phyloP scores from a whole-genome alignment of 257 asterid species.

The Lantana camara region DNA sequence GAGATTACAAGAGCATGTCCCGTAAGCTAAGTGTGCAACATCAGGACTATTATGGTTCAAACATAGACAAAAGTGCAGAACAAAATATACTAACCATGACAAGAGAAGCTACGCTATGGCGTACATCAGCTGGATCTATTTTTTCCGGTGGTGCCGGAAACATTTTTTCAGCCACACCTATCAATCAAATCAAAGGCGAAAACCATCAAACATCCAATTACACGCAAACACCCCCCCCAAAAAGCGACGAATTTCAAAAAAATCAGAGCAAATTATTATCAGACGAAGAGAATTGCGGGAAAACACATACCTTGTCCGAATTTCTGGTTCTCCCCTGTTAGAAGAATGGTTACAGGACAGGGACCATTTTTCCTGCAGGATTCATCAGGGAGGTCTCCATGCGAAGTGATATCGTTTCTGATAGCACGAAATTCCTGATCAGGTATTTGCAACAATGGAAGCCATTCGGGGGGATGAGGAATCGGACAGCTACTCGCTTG shows the following conservation, averaged over 20 bases:
- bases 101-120: constrained; percentile 56
- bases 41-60: too few species aligned
- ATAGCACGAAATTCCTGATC: constrained; percentile 71
- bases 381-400: constrained; percentile 64
- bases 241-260: not conserved
- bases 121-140: constrained; percentile 55
- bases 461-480: constrained; percentile 86
- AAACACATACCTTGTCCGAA: constrained; percentile 59
- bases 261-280: not conserved
- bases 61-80: constrained; percentile 4
- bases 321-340: constrained; percentile 78
- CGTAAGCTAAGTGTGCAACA: too few species aligned
- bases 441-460: constrained; percentile 80
- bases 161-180: constrained; percentile 70
- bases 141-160: constrained; percentile 42
- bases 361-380: constrained; percentile 78
- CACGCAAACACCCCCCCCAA: too few species aligned
- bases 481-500: constrained; percentile 71
- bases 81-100: constrained; percentile 63
- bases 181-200: constrained; percentile 26
- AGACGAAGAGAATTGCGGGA: constrained; percentile 25
- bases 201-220: constrained; percentile 12
- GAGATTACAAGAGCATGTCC: too few species aligned
- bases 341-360: constrained; percentile 77
- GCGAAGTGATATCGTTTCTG: constrained; percentile 46